These are phyloP conservation scores for Agaricus sinodeliciosus DNA, from an alignment of 768 basidiomycete species.

Conservation along the genomic window DNA sequence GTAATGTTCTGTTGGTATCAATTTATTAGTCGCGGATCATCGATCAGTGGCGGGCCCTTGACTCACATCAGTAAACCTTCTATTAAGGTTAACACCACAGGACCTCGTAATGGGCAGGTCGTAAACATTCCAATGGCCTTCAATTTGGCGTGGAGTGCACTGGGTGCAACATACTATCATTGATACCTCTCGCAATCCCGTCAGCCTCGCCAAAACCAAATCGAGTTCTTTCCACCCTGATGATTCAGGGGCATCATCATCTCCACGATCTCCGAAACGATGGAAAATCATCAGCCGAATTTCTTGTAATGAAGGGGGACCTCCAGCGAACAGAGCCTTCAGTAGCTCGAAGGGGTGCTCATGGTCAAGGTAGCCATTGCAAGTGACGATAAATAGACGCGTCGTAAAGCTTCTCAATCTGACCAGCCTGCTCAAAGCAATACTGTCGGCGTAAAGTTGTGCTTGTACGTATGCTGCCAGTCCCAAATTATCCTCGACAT, in stretches of 20 bases:
- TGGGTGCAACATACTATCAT: conserved; percentile 9
- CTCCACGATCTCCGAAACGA: conserved; percentile 3
- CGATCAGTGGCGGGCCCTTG: too few relatives aligned
- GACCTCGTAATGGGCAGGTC: not conserved
- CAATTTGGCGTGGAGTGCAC: not conserved
- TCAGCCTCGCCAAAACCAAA: not conserved
- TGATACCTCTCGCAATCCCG: not conserved
- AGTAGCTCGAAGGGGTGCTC: conserved; percentile 3
- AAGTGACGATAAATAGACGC: conserved; percentile 5
- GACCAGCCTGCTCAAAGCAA: not conserved
- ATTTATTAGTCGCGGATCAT: too few relatives aligned
- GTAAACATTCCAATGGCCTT: conserved; percentile 1
- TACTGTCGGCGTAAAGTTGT: not conserved
- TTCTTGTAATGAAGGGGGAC: not conserved
- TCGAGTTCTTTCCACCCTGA: conserved; percentile 6
- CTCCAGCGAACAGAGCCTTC: not conserved
- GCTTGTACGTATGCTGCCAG: not conserved
- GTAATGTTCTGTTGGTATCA: not conserved
- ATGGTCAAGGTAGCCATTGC: conserved; percentile 1
- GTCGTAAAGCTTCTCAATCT: conserved; percentile 6
- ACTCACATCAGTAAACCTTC: conserved; percentile 6
- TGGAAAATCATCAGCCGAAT: conserved; percentile 6
- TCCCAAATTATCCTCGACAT: not conserved
- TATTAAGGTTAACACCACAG: not conserved
- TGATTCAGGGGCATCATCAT: not conserved